Conservation (phyloP, 208 protist genomes). For the Leishmania martiniquensis region DNA sequence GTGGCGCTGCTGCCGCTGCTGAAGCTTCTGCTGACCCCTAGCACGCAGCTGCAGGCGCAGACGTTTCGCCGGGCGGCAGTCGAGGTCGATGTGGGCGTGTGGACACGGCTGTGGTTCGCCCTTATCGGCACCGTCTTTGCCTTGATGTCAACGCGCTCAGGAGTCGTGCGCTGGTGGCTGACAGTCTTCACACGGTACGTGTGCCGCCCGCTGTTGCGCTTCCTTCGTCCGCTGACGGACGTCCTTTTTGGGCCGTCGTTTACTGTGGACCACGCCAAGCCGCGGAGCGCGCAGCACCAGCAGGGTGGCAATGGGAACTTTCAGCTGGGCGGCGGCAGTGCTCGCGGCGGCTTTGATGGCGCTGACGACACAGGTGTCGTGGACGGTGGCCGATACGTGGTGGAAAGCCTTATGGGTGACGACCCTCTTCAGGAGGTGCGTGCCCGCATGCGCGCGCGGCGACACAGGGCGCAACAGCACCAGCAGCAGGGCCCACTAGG, state of each 20-base stretch:
- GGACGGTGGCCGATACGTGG: slow-evolving; percentile 47
- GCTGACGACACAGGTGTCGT: slow-evolving; percentile 7
- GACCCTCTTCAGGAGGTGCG: slow-evolving; percentile 19
- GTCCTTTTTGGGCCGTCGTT: slow-evolving; percentile 39
- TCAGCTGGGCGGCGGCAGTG: slow-evolving; percentile 2
- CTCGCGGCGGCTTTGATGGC: not conserved
- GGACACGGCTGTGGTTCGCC: slow-evolving; percentile 48
- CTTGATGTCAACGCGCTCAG: slow-evolving; percentile 30
- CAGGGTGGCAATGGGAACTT: not conserved
- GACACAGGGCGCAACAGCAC: slow-evolving; percentile 2
- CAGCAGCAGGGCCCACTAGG: not conserved
- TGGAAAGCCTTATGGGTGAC: slow-evolving; percentile 44
- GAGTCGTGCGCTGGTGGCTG: slow-evolving; percentile 40
- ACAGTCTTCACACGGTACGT: slow-evolving; percentile 26
- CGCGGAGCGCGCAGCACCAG: slow-evolving; percentile 22
- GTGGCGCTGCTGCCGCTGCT: slow-evolving; percentile 45
- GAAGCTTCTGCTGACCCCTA: slow-evolving; percentile 48
- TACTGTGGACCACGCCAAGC: slow-evolving; percentile 41
- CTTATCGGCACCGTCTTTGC: slow-evolving; percentile 56
- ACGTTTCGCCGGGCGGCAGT: slow-evolving; percentile 47
- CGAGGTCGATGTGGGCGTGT: slow-evolving; percentile 53
- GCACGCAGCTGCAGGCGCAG: slow-evolving; percentile 32
- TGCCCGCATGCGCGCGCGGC: slow-evolving; percentile 26
- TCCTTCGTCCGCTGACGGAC: slow-evolving; percentile 39
- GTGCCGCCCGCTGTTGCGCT: slow-evolving; percentile 49